Percentiles rank a stretch among this genome's conserved stretches.
These are phyloP conservation scores for Hypomyces perniciosus DNA, from an alignment of 2,329 filamentous ascomycete genomes.

Conservation along the genomic window DNA sequence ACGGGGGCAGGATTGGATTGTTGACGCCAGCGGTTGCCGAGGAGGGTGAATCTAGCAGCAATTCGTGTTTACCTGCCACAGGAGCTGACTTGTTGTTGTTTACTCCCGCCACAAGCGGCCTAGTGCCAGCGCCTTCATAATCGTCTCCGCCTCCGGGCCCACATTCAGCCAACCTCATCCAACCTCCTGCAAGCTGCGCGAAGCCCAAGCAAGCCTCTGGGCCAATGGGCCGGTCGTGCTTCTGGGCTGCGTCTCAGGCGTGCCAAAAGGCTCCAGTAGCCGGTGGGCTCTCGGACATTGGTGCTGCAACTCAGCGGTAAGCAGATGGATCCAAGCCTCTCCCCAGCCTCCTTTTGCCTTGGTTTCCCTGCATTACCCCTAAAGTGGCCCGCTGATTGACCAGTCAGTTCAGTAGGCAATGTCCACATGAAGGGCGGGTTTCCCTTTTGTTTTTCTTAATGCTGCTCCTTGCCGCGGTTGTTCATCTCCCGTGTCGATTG, in stretches of 20 bases:
- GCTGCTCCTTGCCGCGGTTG: no score
- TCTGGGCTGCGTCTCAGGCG: slow-evolving; percentile 13
- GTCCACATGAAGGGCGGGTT: not conserved
- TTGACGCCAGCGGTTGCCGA: slow-evolving; percentile 14
- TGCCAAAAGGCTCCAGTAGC: slow-evolving; percentile 10
- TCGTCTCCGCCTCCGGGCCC: slow-evolving; percentile 14
- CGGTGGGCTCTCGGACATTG: slow-evolving; percentile 10
- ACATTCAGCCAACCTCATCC: slow-evolving; percentile 14
- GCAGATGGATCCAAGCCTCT: slow-evolving; percentile 8
- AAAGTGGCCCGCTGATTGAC: slow-evolving; percentile 10
- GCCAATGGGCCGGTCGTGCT: slow-evolving; percentile 7
- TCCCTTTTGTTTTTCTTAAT: no score
- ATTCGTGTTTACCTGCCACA: slow-evolving; percentile 17
- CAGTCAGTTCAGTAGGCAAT: slow-evolving; percentile 9
- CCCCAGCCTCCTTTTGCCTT: slow-evolving; percentile 10
- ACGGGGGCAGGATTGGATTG: slow-evolving; percentile 28
- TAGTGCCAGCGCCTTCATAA: slow-evolving; percentile 15
- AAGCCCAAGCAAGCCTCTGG: slow-evolving; percentile 13
- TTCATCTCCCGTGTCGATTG: no score
- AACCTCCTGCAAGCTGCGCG: slow-evolving; percentile 12
- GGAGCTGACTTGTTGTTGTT: slow-evolving; percentile 19
- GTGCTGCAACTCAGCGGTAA: slow-evolving; percentile 14
- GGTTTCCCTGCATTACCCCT: slow-evolving; percentile 8
- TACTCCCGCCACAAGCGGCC: slow-evolving; percentile 20
- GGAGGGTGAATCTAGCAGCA: slow-evolving; percentile 21